Percentiles rank a stretch among this genome's conserved stretches.
phyloP scores from a whole-genome alignment of 2,329 filamentous ascomycete species.

The Alternaria longipes region DNA sequence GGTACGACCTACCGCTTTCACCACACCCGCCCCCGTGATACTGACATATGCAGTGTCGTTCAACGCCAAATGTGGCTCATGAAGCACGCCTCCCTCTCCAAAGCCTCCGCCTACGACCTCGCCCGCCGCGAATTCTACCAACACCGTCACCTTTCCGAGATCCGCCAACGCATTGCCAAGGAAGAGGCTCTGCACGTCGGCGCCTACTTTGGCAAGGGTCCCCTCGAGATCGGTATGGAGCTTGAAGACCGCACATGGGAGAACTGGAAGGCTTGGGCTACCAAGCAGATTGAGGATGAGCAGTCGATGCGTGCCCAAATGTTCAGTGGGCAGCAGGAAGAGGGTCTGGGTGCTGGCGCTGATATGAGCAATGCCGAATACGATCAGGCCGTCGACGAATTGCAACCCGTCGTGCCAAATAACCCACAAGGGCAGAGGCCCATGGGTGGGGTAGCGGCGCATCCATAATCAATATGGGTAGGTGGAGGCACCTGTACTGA shows the following conservation, averaged over 20 bases:
- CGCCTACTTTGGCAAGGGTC: conserved; percentile 84
- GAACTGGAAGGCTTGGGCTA: conserved; percentile 84
- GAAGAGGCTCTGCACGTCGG: conserved; percentile 89
- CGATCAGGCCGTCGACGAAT: conserved; percentile 48
- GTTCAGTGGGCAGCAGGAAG: conserved; percentile 47
- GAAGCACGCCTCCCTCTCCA: conserved; percentile 62
- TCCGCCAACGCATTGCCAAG: conserved; percentile 80
- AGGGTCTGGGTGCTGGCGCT: conserved; percentile 36
- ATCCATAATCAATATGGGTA: conserved; percentile 41
- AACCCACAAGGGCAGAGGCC: conserved; percentile 46
- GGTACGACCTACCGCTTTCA: conserved; percentile 59
- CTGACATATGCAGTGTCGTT: conserved; percentile 71
- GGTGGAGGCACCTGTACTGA: conserved; percentile 28
- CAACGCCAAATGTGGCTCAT: conserved; percentile 92
- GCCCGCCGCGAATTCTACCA: conserved; percentile 92
- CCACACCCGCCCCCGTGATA: neutral
- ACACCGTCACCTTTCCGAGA: conserved; percentile 81
- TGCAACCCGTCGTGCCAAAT: conserved; percentile 33
- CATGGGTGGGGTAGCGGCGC: conserved; percentile 49
- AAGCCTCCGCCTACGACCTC: conserved; percentile 79
- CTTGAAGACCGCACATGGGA: conserved; percentile 84
- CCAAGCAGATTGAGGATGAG: conserved; percentile 59
- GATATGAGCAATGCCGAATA: conserved; percentile 35
- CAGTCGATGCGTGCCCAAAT: conserved; percentile 58
- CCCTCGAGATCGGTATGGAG: conserved; percentile 78